Evolutionary conservation across 805 yeast species (phyloP), one percentile per base, ranked within the genome.

Genomic region (Ogataea polymorpha): DNA sequence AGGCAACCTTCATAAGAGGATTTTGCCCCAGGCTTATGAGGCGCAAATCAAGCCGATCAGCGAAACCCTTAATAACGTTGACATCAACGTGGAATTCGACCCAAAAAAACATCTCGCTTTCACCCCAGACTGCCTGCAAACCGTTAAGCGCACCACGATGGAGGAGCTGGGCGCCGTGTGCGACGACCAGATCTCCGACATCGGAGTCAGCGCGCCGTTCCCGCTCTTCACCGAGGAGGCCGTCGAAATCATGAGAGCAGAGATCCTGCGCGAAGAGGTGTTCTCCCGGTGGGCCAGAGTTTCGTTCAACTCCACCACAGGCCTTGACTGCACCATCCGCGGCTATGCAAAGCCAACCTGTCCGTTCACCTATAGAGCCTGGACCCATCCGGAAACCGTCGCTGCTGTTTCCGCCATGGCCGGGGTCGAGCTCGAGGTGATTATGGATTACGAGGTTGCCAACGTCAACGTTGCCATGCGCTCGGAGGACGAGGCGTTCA

Each of bases 221-320:
- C 80, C 80, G 4, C 63, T 79, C 33, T 79, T 79, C 60, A 76
- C 81, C 1, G 74, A 75, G 23, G 82, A 78, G 50, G 82, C 83
- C 2, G 63, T 76, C 41, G 71, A 70, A 29, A 70, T 79, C 34
- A 77, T 79, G 82, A 72, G 74, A 58, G 70, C 71, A 46, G 83
- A 79, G 54, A 54, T 75, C 29, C 66, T 77, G 52, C 56, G 64
- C 31, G 71, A 71, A 45, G 77, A 75, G 35, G 58, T 66, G 6
- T 72, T 76, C 43, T 41, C 62, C 44, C 62, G 67, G 38, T 68
- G 68, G 55, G 78, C 74, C 20, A 62, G 81, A 43, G 50, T 57
- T 36, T 62, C 66, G 16, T 60, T 59, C 46, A 58, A 56, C 40
- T 71, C 80, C 23, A 68, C 74, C n/a, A 56, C 73, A 4, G 80